Evolutionary conservation across 2,329 filamentous ascomycete species (phyloP), one percentile per base, ranked within the genome.

Genomic region (Penicillium sp.): DNA sequence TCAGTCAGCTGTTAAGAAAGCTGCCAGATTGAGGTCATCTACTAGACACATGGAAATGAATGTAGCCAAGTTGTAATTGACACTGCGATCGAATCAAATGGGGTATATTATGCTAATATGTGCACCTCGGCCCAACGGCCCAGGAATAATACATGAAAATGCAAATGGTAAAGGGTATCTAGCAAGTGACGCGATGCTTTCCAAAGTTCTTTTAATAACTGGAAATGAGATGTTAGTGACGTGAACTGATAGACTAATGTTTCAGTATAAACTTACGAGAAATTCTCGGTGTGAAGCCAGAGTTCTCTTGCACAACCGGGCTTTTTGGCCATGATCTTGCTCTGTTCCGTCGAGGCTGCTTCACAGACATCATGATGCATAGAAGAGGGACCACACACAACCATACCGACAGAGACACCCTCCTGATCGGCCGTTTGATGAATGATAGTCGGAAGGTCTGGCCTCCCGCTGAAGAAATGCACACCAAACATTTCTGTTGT

Each of bases 281-380:
- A 81, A 50, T 77, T 71, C 65, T 82, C 79, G 19, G 73, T 72
- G 65, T 81, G 79, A 52, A 81, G 56, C 65, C 78, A 80, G 2
- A 81, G 68, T 28, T 75, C 72, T 44, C 57, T 23, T 4, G 57
- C 57, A 55, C 6, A 37, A 14, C 61, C 65, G 1, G 58, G 23
- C 16, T 28, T 62, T 5, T 64, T 69, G 16, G 60, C 70, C 7
- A 78, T 23, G 11, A 76, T 71, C 7, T 56, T 55, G 50, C 73
- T 45, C 50, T 82, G 78, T 36, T 72, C 73, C n/a, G 49, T 49
- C 1, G 79, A 78, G 18, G 78, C 77, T 7, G 77, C 78, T 64
- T 79, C 77, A 2, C 77, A 68, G 8, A 79, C 75, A 68, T 81
- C 79, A 47, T 77, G 67, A 3, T 52, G 54, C 59, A 62, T 62